Evolutionary conservation across 192 early-diverging fungal genomes (phyloP).

Genomic region (Coemansia sp.): DNA sequence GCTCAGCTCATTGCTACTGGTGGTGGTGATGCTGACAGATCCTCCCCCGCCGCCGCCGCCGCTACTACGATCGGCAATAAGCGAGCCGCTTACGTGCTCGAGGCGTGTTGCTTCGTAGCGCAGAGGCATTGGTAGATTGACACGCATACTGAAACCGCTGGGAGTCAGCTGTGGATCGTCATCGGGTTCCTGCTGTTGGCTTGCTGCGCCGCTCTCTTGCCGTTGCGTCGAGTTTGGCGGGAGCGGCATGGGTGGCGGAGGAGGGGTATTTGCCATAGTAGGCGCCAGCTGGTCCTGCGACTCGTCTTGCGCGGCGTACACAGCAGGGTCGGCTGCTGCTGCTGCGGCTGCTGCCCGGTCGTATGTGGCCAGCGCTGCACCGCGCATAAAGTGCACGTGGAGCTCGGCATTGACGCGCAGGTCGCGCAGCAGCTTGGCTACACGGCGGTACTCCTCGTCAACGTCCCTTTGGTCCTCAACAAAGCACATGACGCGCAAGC

Average conservation of each 20-base stretch:
- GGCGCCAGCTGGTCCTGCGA: neutral
- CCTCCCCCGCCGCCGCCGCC: constrained; percentile 4
- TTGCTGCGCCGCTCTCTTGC: neutral
- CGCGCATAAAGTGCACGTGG: constrained; percentile 58
- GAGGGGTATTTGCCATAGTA: too few relatives aligned
- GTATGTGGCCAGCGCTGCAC: constrained; percentile 45
- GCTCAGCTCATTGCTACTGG: constrained; percentile 13
- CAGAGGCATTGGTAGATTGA: constrained; percentile 51
- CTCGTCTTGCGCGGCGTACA: neutral
- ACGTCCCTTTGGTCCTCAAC: constrained; percentile 68
- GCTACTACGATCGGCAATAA: constrained; percentile 2
- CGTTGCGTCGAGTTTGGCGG: constrained; percentile 7
- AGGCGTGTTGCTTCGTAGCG: constrained; percentile 35
- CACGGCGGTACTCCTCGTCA: constrained; percentile 61
- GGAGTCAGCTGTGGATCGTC: neutral
- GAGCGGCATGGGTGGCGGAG: neutral
- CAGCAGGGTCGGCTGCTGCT: neutral
- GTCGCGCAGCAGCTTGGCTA: constrained; percentile 60
- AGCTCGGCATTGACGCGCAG: constrained; percentile 67
- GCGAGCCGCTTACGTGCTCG: neutral
- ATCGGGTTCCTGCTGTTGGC: neutral
- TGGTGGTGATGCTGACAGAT: neutral
- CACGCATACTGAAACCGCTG: constrained; percentile 36
- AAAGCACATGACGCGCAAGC: constrained; percentile 68
- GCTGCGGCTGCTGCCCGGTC: constrained; percentile 16